Base-by-base conservation (phyloP, 345 rosid species). In the Litchi chinensis region DNA sequence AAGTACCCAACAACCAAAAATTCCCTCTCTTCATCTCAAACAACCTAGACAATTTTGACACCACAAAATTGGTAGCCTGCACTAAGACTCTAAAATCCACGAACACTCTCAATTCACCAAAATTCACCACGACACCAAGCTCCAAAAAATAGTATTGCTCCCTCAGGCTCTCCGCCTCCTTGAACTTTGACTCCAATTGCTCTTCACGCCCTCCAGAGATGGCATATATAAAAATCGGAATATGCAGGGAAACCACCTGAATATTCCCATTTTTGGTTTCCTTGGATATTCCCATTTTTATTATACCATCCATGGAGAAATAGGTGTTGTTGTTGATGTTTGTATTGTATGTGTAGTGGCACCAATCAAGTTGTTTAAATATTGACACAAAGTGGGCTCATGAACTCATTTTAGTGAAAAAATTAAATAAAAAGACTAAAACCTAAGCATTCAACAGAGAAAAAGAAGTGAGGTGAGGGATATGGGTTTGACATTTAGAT, bases 1-100 rank as follows among this genome's bases (percentile, higher is more conserved):
- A 87, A 48, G 87, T 82, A 7, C 83, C 95, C 9, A 90, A 82
- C 73, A 91, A 78, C 95, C 91, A 87, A n/a, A 91, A 43, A 10
- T 84, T 85, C 71, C 82, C 89, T 13, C 71, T 48, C 78, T 77
- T 80, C 74, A 68, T 70, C 73, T 83, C 82, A 85, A 87, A 74
- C 75, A 91, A 80, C 24, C 76, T 76, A 7, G 89, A 62, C 77
- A 91, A 77, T 57, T 85, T 85, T 70, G 76, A 70, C 21, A 90
- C 90, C 73, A 90, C 50, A 46, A 32, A 74, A 59, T 83, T 80
- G 73, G 77, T 71, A 52, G 73, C 78, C 41, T 8, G 2, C 73
- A 76, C n/a, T 43, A 68, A 60, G 26, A 79, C 21, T 85, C 87
- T 65, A 32, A 80, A 43, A 84, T 57, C 67, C 82, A 86, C 10